These are phyloP conservation scores for Whalleya microplaca DNA, from an alignment of 2,329 filamentous ascomycete species.

Conservation along the genomic window DNA sequence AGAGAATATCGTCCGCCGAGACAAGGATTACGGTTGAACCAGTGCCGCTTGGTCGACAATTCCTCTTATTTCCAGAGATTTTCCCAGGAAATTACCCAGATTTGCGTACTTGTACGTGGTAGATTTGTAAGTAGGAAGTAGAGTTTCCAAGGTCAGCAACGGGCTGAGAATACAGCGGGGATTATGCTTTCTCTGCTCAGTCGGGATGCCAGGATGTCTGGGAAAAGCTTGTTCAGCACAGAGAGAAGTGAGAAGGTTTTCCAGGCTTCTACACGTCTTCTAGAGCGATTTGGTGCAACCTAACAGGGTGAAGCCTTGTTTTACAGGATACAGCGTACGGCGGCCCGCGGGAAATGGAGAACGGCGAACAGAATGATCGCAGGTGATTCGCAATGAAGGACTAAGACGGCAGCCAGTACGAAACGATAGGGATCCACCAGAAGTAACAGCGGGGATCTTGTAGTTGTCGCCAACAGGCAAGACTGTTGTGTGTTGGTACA, in stretches of 20 bases:
- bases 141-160: constrained; percentile 8
- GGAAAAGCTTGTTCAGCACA: constrained; percentile 11
- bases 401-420: constrained; percentile 17
- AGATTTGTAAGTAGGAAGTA: background rate
- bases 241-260: constrained; percentile 3
- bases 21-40: constrained; percentile 3
- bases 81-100: constrained; percentile 4
- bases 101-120: background rate
- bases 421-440: constrained; percentile 13
- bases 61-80: constrained; percentile 1
- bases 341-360: constrained; percentile 22
- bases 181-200: constrained; percentile 13
- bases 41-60: constrained; percentile 7
- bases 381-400: constrained; percentile 20
- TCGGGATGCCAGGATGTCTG: constrained; percentile 5
- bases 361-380: constrained; percentile 17
- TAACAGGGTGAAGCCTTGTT: constrained; percentile 19
- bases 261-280: constrained; percentile 17
- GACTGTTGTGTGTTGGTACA: background rate
- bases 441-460: constrained; percentile 15
- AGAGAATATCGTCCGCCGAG: background rate
- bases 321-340: constrained; percentile 19
- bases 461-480: background rate
- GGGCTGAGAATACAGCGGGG: constrained; percentile 5
- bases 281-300: constrained; percentile 23